phyloP scores from a whole-genome alignment of 2,329 filamentous ascomycete genomes.

The Arthroderma uncinatum region DNA sequence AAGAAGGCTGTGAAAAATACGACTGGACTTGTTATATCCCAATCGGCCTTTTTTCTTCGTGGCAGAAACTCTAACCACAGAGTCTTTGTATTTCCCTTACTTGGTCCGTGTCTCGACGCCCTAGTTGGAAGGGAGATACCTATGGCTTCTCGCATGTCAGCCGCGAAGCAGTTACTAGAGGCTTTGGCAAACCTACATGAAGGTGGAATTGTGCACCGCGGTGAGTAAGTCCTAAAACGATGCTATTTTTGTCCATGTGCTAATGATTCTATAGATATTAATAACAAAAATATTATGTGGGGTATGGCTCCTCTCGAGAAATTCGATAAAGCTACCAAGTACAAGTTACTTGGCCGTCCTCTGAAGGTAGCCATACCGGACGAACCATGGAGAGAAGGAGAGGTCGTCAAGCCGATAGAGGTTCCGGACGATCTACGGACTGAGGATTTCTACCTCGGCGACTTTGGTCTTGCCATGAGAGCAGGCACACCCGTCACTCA shows the following conservation, averaged over 20 bases:
- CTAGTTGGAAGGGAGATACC: not conserved
- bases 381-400: conserved; percentile 4
- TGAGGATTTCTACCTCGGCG: conserved; percentile 11
- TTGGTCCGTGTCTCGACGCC: not conserved
- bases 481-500: not conserved
- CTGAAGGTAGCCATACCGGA: conserved; percentile 3
- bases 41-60: conserved; percentile 1
- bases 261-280: conserved; percentile 11
- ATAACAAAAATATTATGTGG: conserved; percentile 11
- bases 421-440: conserved; percentile 9
- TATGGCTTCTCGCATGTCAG: conserved; percentile 10
- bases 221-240: not conserved
- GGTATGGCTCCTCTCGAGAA: conserved; percentile 8
- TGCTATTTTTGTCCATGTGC: not conserved
- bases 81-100: conserved; percentile 5
- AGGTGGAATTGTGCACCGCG: conserved; percentile 10
- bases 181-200: conserved; percentile 8
- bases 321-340: conserved; percentile 9
- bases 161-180: conserved; percentile 11
- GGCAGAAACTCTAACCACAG: not conserved
- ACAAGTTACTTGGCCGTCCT: conserved; percentile 9
- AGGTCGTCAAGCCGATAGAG: conserved; percentile 8
- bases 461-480: conserved; percentile 12
- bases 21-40: conserved; percentile 8
- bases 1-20: conserved; percentile 4